Conservation (phyloP, 768 basidiomycete species). For the Hygrophoropsis aurantiaca region DNA sequence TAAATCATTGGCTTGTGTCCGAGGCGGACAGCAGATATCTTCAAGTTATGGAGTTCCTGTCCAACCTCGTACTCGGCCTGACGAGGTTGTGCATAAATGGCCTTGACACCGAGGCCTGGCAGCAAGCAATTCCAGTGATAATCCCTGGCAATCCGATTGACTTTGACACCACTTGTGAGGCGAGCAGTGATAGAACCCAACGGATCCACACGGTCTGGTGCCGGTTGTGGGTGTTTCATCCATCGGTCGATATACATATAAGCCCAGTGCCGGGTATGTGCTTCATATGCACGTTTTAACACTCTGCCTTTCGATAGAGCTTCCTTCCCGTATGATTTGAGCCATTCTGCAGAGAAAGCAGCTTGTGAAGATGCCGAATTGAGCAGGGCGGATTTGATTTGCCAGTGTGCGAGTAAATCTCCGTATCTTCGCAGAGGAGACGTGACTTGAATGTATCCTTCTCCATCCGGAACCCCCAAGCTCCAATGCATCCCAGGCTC, state of each 20-base stretch:
- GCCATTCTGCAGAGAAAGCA: constrained; percentile 44
- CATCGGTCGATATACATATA: constrained; percentile 39
- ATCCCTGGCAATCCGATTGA: constrained; percentile 4
- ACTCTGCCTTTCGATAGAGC: constrained; percentile 37
- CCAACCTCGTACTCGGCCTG: constrained; percentile 20
- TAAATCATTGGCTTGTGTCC: constrained; percentile 28
- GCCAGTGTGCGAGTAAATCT: constrained; percentile 89
- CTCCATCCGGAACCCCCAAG: constrained; percentile 67
- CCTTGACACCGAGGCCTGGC: constrained; percentile 24
- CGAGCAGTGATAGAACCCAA: constrained; percentile 25
- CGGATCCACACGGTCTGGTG: constrained; percentile 22
- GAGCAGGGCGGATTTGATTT: constrained; percentile 78
- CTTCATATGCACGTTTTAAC: constrained; percentile 25
- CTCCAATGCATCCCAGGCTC: constrained; percentile 63
- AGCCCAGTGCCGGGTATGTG: constrained; percentile 44
- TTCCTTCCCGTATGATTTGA: constrained; percentile 43
- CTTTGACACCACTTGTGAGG: constrained; percentile 11
- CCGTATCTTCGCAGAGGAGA: constrained; percentile 84
- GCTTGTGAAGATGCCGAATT: constrained; percentile 28
- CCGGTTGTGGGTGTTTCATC: constrained; percentile 23
- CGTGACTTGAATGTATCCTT: constrained; percentile 83
- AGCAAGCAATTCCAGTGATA: constrained; percentile 20
- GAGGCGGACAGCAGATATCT: constrained; percentile 25
- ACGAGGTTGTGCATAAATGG: constrained; percentile 10
- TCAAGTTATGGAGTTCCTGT: constrained; percentile 20